Base-by-base conservation (phyloP, 2,329 filamentous ascomycete species). In the Ophiostoma populinum region DNA sequence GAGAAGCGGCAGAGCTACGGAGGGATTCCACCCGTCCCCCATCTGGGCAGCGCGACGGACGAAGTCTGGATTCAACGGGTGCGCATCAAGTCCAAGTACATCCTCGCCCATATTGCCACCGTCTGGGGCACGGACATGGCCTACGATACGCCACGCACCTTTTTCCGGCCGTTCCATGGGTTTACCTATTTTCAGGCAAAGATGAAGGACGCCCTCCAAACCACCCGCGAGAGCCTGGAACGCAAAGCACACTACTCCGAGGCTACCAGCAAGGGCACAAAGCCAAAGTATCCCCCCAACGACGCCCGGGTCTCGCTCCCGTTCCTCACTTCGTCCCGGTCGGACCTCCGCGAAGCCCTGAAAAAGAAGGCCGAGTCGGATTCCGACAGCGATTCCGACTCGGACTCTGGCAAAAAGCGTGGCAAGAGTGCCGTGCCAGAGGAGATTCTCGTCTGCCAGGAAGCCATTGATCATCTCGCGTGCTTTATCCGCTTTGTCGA, bases 401-500 rank as follows among this genome's bases (percentile, higher is more conserved):
- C 27, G 3, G 13, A 5, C 16, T 29, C 27, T 11, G 47, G 50
- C 6, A 43, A 30, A 2, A 13, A 26, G n/a, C 7, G 5, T 16
- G 2, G 3, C 5, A 17, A 21, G 2, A 16, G 22, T 9, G 15
- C 21, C 17, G 10, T 32, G 3, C 24, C 33, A 5, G 32, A 33
- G 15, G 24, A 49, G 51, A 52, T 20, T 51, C 58, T 33, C 3
- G 21, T 25, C 18, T 55, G 51, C 36, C 45, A 50, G 1, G 56
- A 58, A 35, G 55, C 55, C 0, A 46, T 59, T 12, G 43, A 49
- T 2, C 55, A 61, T 39, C 57, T 61, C 51, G 48, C 55, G 11
- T 56, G 52, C 49, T 62, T 61, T 25, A 54, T 62, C 31, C 43
- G 58, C 22, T 62, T 62, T 35, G 44, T 61, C n/a, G 57, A 61